Conservation (phyloP, 768 basidiomycete species). For the Gymnopilus junonius region DNA sequence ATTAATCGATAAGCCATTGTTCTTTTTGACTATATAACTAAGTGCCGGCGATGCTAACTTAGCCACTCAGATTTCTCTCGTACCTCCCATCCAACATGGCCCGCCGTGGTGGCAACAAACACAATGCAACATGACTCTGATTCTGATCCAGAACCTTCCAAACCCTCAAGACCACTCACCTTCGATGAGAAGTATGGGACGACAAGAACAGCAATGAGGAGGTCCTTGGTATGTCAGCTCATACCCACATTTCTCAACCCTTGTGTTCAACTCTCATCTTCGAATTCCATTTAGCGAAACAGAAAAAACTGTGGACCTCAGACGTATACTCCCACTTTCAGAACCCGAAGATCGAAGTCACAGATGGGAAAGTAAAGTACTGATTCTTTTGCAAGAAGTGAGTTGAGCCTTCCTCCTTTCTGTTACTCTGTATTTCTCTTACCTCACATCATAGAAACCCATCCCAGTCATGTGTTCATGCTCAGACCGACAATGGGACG, state of each 20-base stretch:
- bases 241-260: too few species aligned
- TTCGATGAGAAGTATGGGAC: neutral
- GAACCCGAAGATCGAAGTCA: neutral
- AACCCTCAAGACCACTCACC: neutral
- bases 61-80: too few species aligned
- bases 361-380: neutral
- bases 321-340: neutral
- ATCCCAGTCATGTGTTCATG: neutral
- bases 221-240: neutral
- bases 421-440: neutral
- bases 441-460: neutral
- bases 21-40: too few species aligned
- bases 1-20: too few species aligned
- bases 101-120: neutral
- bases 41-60: too few species aligned
- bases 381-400: neutral
- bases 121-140: neutral
- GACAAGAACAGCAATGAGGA: neutral
- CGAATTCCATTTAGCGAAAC: too few species aligned
- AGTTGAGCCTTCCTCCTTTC: too few species aligned
- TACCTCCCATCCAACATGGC: neutral
- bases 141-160: neutral
- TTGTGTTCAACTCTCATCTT: too few species aligned
- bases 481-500: neutral
- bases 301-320: neutral